A percentile compares a stretch with the other conserved stretches of the same genome.
phyloP scores from a whole-genome alignment of 345 rosid species.

The Rubroshorea leprosula region DNA sequence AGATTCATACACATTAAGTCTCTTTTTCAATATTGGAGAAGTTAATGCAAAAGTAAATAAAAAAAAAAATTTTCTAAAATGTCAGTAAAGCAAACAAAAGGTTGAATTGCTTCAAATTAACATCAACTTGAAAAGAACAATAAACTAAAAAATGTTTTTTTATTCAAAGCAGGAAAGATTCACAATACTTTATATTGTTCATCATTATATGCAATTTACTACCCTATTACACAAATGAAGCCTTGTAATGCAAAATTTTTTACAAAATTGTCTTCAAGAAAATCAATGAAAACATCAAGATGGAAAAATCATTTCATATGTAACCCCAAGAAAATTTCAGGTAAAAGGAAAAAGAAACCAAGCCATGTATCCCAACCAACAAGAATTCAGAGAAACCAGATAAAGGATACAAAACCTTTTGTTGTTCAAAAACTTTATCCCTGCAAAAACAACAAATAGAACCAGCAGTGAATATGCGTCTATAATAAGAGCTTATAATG shows the following conservation, averaged over 20 bases:
- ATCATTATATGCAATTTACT: neutral
- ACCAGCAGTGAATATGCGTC: neutral
- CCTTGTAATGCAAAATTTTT: too few relatives aligned
- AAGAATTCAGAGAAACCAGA: neutral
- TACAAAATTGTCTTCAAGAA: neutral
- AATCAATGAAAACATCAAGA: slow-evolving; percentile 1
- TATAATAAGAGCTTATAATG: neutral
- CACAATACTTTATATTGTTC: neutral
- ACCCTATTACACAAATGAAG: neutral
- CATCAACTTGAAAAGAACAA: too few relatives aligned
- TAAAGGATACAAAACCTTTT: slow-evolving; percentile 82
- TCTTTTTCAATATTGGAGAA: slow-evolving; percentile 9
- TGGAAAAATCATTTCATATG: neutral
- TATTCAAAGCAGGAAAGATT: neutral
- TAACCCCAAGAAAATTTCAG: neutral
- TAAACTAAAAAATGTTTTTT: too few relatives aligned
- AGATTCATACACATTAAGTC: neutral
- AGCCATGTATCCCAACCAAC: slow-evolving; percentile 8
- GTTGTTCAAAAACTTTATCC: slow-evolving; percentile 84
- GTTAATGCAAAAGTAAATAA: neutral
- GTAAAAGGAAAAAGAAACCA: neutral
- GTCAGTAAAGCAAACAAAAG: neutral
- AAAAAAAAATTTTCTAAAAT: neutral
- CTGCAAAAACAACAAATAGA: slow-evolving; percentile 37
- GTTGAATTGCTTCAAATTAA: too few relatives aligned